Percentiles rank a stretch among this genome's conserved stretches.
phyloP scores from a whole-genome alignment of 2,329 filamentous ascomycete genomes.

The Metarhizium sp. region DNA sequence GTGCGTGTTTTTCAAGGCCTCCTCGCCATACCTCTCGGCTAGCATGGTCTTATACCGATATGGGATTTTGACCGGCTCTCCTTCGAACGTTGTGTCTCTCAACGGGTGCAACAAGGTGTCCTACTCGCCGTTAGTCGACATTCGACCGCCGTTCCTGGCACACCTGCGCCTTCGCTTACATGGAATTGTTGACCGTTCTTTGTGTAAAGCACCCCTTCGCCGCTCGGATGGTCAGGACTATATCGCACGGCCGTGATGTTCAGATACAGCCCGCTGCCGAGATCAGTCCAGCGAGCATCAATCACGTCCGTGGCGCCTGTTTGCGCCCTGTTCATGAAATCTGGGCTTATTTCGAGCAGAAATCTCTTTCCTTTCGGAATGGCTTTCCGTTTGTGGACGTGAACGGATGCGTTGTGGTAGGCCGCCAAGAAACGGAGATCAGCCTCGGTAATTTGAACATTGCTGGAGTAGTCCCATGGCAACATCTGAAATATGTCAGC shows the following conservation, averaged over 20 bases:
- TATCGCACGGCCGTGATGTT: slow-evolving; percentile 43
- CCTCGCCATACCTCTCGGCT: slow-evolving; percentile 44
- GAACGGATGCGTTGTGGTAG: no score
- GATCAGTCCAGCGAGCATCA: slow-evolving; percentile 41
- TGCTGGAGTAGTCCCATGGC: no score
- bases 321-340: no score
- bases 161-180: slow-evolving; percentile 18
- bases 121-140: slow-evolving; percentile 21
- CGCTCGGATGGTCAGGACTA: slow-evolving; percentile 29
- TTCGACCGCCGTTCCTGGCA: slow-evolving; percentile 39
- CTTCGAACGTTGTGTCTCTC: no score
- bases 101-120: no score
- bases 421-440: no score
- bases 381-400: no score
- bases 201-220: slow-evolving; percentile 37
- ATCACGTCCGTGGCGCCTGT: slow-evolving; percentile 32
- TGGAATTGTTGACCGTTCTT: slow-evolving; percentile 42
- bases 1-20: no score
- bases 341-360: no score
- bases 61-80: slow-evolving; percentile 54
- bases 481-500: no score
- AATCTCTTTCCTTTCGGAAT: no score
- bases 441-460: no score
- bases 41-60: slow-evolving; percentile 48
- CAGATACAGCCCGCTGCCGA: slow-evolving; percentile 36